These are phyloP conservation scores for Tribonema minus DNA, from an alignment of 108 stramenopile genomes.

Conservation along the genomic window DNA sequence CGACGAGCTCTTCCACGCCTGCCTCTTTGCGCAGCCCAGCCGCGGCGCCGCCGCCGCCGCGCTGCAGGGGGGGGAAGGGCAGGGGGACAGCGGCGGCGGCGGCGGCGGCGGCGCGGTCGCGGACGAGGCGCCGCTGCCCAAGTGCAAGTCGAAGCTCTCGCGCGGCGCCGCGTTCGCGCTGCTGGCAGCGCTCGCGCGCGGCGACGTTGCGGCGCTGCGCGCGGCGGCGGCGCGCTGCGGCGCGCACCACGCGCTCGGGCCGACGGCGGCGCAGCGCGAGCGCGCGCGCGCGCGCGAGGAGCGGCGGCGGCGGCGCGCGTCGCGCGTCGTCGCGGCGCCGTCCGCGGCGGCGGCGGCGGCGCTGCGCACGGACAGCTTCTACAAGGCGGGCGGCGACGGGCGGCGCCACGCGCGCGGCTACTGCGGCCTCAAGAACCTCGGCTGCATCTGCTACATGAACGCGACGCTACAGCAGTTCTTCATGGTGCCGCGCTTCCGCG, in stretches of 20 bases:
- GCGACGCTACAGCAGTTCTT: constrained; percentile 60
- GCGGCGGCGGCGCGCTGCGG: not conserved
- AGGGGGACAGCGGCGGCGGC: not conserved
- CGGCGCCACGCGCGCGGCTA: constrained; percentile 43
- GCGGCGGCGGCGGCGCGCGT: not conserved
- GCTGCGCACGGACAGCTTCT: not conserved
- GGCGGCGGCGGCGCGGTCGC: too few species aligned
- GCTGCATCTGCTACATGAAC: constrained; percentile 70
- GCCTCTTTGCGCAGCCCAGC: not conserved
- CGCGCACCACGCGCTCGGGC: not conserved
- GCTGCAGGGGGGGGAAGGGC: not conserved
- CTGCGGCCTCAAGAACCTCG: constrained; percentile 59
- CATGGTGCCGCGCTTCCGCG: constrained; percentile 39
- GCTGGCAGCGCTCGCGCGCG: too few species aligned
- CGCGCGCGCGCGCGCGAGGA: not conserved
- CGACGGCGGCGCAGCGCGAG: not conserved
- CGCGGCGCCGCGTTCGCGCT: too few species aligned
- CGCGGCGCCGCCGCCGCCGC: not conserved
- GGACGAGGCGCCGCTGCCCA: constrained; percentile 4
- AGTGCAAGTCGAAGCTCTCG: constrained; percentile 15
- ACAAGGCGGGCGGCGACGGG: not conserved
- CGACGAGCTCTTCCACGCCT: not conserved
- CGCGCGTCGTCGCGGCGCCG: not conserved
- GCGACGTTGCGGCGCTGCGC: not conserved
- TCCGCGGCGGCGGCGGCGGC: not conserved